These are phyloP conservation scores for Trichoderma oligosporum DNA, from an alignment of 2,329 filamentous ascomycete genomes.

Conservation along the genomic window DNA sequence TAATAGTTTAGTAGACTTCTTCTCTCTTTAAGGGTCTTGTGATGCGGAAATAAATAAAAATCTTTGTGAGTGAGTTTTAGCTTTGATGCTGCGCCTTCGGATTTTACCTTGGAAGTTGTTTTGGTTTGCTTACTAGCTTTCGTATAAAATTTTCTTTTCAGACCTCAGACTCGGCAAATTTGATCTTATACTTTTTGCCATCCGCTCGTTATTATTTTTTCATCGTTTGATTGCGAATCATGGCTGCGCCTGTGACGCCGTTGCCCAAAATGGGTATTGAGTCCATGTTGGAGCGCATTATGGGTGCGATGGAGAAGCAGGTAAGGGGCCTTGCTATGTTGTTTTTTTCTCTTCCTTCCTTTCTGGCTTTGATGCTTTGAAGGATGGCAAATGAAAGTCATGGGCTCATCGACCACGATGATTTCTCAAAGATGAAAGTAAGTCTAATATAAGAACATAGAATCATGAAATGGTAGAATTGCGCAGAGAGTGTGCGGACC, in stretches of 20 bases:
- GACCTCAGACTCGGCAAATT: constrained; percentile 5
- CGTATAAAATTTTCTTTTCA: neutral
- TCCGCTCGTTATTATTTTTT: constrained; percentile 1
- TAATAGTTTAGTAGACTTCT: too few species aligned
- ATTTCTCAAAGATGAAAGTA: neutral
- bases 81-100: constrained; percentile 4
- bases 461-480: constrained; percentile 26
- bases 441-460: constrained; percentile 16
- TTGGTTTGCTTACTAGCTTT: constrained; percentile 14
- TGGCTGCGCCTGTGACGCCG: constrained; percentile 19
- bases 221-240: constrained; percentile 2
- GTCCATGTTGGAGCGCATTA: constrained; percentile 24
- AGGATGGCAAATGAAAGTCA: neutral
- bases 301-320: constrained; percentile 25
- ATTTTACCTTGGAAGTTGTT: too few species aligned
- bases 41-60: neutral
- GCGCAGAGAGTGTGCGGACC: constrained; percentile 25
- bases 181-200: neutral
- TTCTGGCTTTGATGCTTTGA: too few species aligned
- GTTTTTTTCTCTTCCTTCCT: too few species aligned
- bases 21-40: neutral
- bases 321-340: constrained; percentile 17
- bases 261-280: constrained; percentile 21
- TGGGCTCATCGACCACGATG: neutral
- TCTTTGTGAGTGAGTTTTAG: constrained; percentile 11